These are phyloP conservation scores for Arabidopsis lyrata DNA, from an alignment of 441 rosid genomes.

Conservation along the genomic window DNA sequence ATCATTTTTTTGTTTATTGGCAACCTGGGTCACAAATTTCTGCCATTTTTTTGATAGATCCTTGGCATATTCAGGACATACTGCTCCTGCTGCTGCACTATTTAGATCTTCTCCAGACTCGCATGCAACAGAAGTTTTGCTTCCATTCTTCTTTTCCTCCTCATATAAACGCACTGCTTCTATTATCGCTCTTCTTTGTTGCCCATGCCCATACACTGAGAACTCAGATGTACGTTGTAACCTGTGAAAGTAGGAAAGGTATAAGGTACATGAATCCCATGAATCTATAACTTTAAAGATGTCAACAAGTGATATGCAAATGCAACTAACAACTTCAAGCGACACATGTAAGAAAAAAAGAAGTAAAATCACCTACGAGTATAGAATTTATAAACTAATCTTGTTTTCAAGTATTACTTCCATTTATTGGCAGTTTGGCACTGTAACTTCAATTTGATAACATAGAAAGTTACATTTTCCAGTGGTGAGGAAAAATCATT, in stretches of 20 bases:
- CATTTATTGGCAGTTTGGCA: not conserved
- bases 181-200: slow-evolving; percentile 93
- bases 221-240: slow-evolving; percentile 89
- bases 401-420: slow-evolving; percentile 5
- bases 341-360: slow-evolving; percentile 2
- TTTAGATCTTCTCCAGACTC: slow-evolving; percentile 49
- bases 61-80: slow-evolving; percentile 64
- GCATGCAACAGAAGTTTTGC: slow-evolving; percentile 45
- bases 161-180: slow-evolving; percentile 86
- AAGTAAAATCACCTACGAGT: not conserved
- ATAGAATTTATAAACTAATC: slow-evolving; percentile 1
- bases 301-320: not conserved
- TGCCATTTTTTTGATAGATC: slow-evolving; percentile 94
- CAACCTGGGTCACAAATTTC: slow-evolving; percentile 89
- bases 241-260: slow-evolving; percentile 52
- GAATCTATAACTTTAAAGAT: slow-evolving; percentile 13
- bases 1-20: slow-evolving; percentile 21
- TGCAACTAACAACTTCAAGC: not conserved
- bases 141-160: slow-evolving; percentile 56
- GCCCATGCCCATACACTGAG: slow-evolving; percentile 89
- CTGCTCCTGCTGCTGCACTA: slow-evolving; percentile 45
- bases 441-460: slow-evolving; percentile 8
- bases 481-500: not conserved
- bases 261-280: slow-evolving; percentile 7
- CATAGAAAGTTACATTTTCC: not conserved